Evolutionary conservation across 2,329 filamentous ascomycete genomes (phyloP).

Genomic region (Chrysoporthe deuterocubensis): DNA sequence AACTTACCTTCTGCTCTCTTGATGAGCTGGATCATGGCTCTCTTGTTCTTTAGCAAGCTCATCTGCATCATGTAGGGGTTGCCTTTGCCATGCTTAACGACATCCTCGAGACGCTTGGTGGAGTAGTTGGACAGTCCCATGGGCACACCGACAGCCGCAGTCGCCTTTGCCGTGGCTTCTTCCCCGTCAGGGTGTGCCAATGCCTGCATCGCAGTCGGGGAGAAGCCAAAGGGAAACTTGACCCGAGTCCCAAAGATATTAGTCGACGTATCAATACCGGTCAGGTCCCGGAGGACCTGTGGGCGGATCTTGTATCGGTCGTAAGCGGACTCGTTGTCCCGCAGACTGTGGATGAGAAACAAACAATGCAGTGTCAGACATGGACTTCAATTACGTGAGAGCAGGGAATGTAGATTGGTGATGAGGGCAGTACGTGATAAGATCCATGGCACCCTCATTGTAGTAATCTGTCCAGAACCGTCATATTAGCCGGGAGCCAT

Average conservation of each 20-base stretch:
- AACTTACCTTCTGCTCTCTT: constrained; percentile 11
- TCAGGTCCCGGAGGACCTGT: constrained; percentile 47
- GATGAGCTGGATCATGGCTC: constrained; percentile 2
- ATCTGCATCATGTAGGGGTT: constrained; percentile 59
- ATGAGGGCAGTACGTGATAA: constrained; percentile 44
- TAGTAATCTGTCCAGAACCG: constrained; percentile 49
- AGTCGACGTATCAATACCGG: constrained; percentile 43
- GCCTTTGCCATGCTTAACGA: constrained; percentile 42
- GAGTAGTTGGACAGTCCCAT: constrained; percentile 55
- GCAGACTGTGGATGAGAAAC: constrained; percentile 35
- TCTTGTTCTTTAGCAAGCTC: constrained; percentile 53
- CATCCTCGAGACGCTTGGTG: constrained; percentile 50
- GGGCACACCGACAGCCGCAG: constrained; percentile 44
- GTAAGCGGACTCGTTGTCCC: constrained; percentile 58
- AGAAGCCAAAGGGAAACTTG: constrained; percentile 56
- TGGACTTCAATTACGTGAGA: background rate
- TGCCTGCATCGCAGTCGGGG: constrained; percentile 57
- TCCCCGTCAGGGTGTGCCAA: constrained; percentile 58
- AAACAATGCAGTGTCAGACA: constrained; percentile 18
- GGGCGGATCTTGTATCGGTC: constrained; percentile 54
- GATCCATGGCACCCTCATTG: constrained; percentile 61
- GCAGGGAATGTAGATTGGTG: too few relatives aligned
- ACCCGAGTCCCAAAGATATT: constrained; percentile 44
- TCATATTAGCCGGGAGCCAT: too few relatives aligned
- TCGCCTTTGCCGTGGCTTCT: constrained; percentile 51